Evolutionary conservation across 2,329 filamentous ascomycete species (phyloP), one percentile per base, ranked within the genome.

Genomic region (Colletotrichum sp.): DNA sequence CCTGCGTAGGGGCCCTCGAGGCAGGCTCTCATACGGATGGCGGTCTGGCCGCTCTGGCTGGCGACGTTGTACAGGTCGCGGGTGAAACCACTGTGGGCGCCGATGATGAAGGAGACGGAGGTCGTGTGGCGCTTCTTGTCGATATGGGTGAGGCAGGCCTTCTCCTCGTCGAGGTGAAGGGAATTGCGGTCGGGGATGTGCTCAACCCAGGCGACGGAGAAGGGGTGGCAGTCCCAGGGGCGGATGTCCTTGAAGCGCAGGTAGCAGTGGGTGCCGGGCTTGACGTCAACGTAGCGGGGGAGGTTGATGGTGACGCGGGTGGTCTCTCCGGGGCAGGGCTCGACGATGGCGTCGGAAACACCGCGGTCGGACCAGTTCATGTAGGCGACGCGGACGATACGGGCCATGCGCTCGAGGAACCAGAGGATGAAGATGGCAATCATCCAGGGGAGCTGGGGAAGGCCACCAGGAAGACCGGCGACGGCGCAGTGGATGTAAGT

Each of bases 1-100:
- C 93, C 93, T 6, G 92, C 93, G 82, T 98, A 98, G 1, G 97
- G 96, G 0, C 97, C 97, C 86, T 98, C 97, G 76, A 97, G 92
- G 74, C 94, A 92, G 39, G 95, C 96, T 74, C 89, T 90, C 71
- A 96, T 88, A 13, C 89, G 88, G 76, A 96, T 86, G 16, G 88
- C 88, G 36, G 87, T 87, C 28, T 85, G 84, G n/a, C 88, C 86
- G 25, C 88, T 85, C 34, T 86, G 84, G 73, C 89, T 87, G 8
- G 94, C 95, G 75, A 89, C 91, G 79, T 94, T 88, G 87, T 92
- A 97, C 4, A 98, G 91, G 79, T 92, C 92, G 80, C 95, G 92
- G 9, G 97, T 98, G 86, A 98, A 94, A 34, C 96, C 96, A 0
- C 94, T 96, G 76, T 97, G 94, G 32, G 96, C 95, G 77, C 95